These are phyloP conservation scores for Staphylotrichum longicolle DNA, from an alignment of 495 filamentous ascomycete genomes.

Conservation along the genomic window DNA sequence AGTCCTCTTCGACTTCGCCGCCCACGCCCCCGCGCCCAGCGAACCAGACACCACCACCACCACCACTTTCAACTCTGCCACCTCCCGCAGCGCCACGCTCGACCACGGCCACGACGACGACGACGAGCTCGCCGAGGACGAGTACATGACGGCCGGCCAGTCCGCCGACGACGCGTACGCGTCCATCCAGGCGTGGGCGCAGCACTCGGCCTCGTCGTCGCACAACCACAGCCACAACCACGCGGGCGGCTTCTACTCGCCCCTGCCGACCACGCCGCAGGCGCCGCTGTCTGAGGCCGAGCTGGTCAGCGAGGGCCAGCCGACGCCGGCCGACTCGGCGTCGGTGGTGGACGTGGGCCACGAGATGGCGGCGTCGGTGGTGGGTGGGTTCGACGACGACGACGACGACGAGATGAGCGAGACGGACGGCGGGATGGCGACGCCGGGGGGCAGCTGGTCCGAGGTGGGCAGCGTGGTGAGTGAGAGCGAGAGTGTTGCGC, in stretches of 20 bases:
- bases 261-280: constrained; percentile 43
- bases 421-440: constrained; percentile 57
- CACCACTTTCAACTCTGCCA: constrained; percentile 2
- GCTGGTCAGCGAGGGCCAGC: constrained; percentile 44
- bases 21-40: constrained; percentile 17
- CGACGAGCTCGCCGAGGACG: constrained; percentile 43
- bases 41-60: not conserved
- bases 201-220: constrained; percentile 33
- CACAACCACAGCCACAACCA: constrained; percentile 12
- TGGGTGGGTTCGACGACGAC: constrained; percentile 27
- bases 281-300: constrained; percentile 44
- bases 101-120: constrained; percentile 40
- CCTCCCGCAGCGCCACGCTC: constrained; percentile 23
- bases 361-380: constrained; percentile 32
- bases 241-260: constrained; percentile 49
- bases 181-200: constrained; percentile 58
- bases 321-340: constrained; percentile 52
- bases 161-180: constrained; percentile 43
- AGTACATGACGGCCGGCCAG: constrained; percentile 49
- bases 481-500: constrained; percentile 46
- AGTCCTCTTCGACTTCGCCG: constrained; percentile 37
- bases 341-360: constrained; percentile 40
- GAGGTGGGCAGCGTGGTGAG: constrained; percentile 74
- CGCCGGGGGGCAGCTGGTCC: constrained; percentile 68
- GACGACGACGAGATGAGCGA: constrained; percentile 66